These are phyloP conservation scores for Brasilioporus rufonigricans DNA, from an alignment of 768 basidiomycete species.

Conservation along the genomic window DNA sequence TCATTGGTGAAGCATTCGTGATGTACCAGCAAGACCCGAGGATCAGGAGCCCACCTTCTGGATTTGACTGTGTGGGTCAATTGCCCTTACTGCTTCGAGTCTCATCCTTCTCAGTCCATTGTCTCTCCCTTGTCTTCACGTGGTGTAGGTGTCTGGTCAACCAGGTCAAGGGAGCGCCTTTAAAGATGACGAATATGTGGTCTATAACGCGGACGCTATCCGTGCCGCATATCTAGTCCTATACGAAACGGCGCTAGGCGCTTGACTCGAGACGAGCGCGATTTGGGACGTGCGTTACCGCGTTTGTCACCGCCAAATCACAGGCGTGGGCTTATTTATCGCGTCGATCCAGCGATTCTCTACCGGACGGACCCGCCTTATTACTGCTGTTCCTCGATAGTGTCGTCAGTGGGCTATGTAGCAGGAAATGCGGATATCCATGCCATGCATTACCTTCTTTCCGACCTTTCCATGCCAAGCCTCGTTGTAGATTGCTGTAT, in stretches of 20 bases:
- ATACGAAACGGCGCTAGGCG: constrained; percentile 6
- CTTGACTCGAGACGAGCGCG: background rate
- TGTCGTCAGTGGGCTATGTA: too few species aligned
- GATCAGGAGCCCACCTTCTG: constrained; percentile 14
- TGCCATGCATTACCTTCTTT: too few species aligned
- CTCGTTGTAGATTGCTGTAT: too few species aligned
- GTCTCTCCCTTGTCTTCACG: background rate
- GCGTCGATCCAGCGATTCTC: too few species aligned
- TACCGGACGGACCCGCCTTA: background rate
- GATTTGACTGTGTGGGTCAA: constrained; percentile 23
- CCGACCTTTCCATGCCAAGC: too few species aligned
- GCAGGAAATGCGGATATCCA: too few species aligned
- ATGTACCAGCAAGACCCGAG: constrained; percentile 7
- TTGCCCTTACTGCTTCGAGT: background rate
- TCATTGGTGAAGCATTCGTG: constrained; percentile 14
- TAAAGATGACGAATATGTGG: constrained; percentile 23
- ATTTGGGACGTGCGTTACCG: too few species aligned
- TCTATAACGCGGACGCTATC: constrained; percentile 26
- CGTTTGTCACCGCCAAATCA: too few species aligned
- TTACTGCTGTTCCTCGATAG: background rate
- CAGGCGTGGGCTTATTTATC: background rate
- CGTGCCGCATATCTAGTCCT: constrained; percentile 25
- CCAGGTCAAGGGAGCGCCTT: constrained; percentile 13
- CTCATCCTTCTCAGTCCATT: background rate
- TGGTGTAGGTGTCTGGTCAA: constrained; percentile 14